Percentiles rank a stretch among this genome's conserved stretches.
Evolutionary conservation across 1,284 basidiomycete species (phyloP).

Genomic region (Ceratobasidium papillatum): DNA sequence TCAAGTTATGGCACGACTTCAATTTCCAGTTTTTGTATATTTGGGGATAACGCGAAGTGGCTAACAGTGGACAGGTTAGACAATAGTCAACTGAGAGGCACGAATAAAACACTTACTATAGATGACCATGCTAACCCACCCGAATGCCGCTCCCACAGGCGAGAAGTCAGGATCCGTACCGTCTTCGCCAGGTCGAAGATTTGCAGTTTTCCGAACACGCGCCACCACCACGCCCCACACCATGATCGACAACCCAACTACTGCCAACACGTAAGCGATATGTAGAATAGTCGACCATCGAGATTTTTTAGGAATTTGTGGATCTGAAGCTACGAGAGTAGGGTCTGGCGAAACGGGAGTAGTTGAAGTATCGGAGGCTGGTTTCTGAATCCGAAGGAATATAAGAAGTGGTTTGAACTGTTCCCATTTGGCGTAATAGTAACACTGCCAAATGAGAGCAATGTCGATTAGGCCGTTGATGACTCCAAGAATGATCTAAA

Average conservation of each 20-base stretch:
- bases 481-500: constrained; percentile 36
- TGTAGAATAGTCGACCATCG: background rate
- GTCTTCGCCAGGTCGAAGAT: constrained; percentile 26
- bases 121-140: constrained; percentile 36
- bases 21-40: constrained; percentile 40
- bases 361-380: background rate
- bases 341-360: background rate
- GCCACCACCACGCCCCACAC: constrained; percentile 37
- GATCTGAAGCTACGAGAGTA: background rate
- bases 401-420: constrained; percentile 7
- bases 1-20: constrained; percentile 35
- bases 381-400: background rate
- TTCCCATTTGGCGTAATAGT: constrained; percentile 36
- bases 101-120: constrained; percentile 24
- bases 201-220: constrained; percentile 29
- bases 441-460: constrained; percentile 32
- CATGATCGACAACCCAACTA: constrained; percentile 32
- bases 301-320: background rate
- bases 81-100: background rate
- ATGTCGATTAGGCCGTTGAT: constrained; percentile 34
- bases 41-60: constrained; percentile 33
- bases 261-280: constrained; percentile 14
- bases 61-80: background rate
- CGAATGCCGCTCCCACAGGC: constrained; percentile 25
- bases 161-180: constrained; percentile 36